phyloP scores from a whole-genome alignment of 2,329 filamentous ascomycete species.

The Nannizziopsis barbatae region DNA sequence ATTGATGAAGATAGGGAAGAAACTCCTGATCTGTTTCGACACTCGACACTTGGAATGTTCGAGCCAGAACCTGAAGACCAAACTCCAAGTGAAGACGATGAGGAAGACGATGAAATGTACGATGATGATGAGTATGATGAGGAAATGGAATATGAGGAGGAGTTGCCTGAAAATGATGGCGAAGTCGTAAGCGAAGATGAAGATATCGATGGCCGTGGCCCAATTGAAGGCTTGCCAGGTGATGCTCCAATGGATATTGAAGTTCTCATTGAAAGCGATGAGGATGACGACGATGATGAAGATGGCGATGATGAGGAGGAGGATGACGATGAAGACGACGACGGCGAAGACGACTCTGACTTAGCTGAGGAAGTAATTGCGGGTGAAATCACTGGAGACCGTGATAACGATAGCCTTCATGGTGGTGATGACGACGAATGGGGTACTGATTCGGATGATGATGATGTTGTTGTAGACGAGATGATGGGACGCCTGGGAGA shows the following conservation, averaged over 20 bases:
- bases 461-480: constrained; percentile 34
- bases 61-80: constrained; percentile 73
- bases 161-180: constrained; percentile 64
- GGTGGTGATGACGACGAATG: constrained; percentile 41
- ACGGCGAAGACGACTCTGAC: constrained; percentile 45
- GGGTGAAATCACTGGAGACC: constrained; percentile 45
- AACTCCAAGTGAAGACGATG: constrained; percentile 58
- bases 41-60: constrained; percentile 89
- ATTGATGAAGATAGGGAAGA: constrained; percentile 79
- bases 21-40: constrained; percentile 92
- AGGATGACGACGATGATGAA: constrained; percentile 48
- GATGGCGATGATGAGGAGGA: constrained; percentile 47
- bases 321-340: constrained; percentile 47
- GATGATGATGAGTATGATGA: constrained; percentile 78
- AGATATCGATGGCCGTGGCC: constrained; percentile 67
- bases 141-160: constrained; percentile 88
- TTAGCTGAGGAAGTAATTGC: constrained; percentile 48
- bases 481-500: constrained; percentile 37
- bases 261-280: constrained; percentile 69
- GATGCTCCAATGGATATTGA: constrained; percentile 62
- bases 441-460: constrained; percentile 40
- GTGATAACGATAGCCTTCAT: constrained; percentile 41
- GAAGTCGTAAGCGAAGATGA: constrained; percentile 82
- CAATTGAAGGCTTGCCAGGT: constrained; percentile 52
- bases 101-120: constrained; percentile 83